Evolutionary conservation across 495 filamentous ascomycete genomes (phyloP).

Genomic region (Neurospora sp.): DNA sequence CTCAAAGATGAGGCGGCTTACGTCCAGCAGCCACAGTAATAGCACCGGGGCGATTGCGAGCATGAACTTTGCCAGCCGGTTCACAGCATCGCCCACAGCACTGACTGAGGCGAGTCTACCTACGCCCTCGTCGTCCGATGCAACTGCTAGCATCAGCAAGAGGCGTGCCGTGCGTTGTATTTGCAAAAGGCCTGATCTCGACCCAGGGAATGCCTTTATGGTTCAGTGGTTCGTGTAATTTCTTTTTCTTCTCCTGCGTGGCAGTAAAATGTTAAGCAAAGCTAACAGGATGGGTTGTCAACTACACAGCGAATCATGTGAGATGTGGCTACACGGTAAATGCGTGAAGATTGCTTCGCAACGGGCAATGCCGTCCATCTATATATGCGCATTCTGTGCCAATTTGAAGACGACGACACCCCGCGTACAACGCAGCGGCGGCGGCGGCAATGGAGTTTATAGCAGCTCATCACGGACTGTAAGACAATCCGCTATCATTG

Average conservation of each 20-base stretch:
- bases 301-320: slow-evolving; percentile 64
- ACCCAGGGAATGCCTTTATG: slow-evolving; percentile 56
- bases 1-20: slow-evolving; percentile 19
- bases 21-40: not conserved
- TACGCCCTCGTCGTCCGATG: slow-evolving; percentile 51
- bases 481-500: not conserved
- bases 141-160: slow-evolving; percentile 17
- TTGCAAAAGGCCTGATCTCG: slow-evolving; percentile 44
- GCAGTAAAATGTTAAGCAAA: not conserved
- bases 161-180: slow-evolving; percentile 59
- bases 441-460: slow-evolving; percentile 11
- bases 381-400: slow-evolving; percentile 72
- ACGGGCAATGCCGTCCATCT: slow-evolving; percentile 57
- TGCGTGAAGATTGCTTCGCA: slow-evolving; percentile 60
- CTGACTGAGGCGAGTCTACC: slow-evolving; percentile 55
- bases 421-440: slow-evolving; percentile 9
- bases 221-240: slow-evolving; percentile 62
- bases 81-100: slow-evolving; percentile 50
- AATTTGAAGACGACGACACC: slow-evolving; percentile 22
- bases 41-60: slow-evolving; percentile 8
- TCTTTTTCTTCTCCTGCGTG: not conserved
- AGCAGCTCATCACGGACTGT: not conserved
- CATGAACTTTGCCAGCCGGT: slow-evolving; percentile 11
- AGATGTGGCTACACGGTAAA: slow-evolving; percentile 71
- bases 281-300: not conserved